Percentiles rank a stretch among this genome's conserved stretches.
phyloP scores from a whole-genome alignment of 305 asterid genomes.

The Rubia peregrina region DNA sequence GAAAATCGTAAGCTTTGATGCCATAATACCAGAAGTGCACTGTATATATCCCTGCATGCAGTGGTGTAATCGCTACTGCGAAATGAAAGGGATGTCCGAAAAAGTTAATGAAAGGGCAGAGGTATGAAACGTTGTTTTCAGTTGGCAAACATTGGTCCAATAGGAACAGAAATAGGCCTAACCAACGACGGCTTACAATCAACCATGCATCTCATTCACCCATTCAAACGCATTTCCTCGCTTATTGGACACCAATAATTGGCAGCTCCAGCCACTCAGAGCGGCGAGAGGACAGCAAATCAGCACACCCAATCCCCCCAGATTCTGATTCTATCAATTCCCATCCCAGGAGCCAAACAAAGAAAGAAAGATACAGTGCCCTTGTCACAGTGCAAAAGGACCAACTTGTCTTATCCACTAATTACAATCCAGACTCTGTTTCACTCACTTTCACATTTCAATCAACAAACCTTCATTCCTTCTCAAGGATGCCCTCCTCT shows the following conservation, averaged over 20 bases:
- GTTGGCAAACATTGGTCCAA: not conserved
- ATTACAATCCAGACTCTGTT: not conserved
- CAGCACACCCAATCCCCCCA: not conserved
- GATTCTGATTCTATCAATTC: conserved; percentile 1
- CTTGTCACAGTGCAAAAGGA: conserved; percentile 4
- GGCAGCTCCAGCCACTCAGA: not conserved
- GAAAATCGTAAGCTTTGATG: too few species aligned
- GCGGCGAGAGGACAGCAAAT: not conserved
- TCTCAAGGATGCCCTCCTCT: conserved; percentile 2
- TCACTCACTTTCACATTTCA: not conserved
- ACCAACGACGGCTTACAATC: conserved; percentile 4
- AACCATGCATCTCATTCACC: not conserved
- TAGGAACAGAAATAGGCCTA: conserved; percentile 1
- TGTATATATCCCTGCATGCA: not conserved
- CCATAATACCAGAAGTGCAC: too few species aligned
- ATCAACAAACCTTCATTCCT: not conserved
- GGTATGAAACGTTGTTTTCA: not conserved
- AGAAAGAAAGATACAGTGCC: not conserved
- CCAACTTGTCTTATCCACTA: not conserved
- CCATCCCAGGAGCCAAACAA: not conserved
- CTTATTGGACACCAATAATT: not conserved
- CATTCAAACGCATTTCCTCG: not conserved
- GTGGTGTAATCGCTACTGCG: not conserved
- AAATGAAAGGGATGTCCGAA: not conserved
- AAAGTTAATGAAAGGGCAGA: not conserved